These are phyloP conservation scores for Ogataea paradorogensis DNA, from an alignment of 805 yeast species.

Conservation along the genomic window DNA sequence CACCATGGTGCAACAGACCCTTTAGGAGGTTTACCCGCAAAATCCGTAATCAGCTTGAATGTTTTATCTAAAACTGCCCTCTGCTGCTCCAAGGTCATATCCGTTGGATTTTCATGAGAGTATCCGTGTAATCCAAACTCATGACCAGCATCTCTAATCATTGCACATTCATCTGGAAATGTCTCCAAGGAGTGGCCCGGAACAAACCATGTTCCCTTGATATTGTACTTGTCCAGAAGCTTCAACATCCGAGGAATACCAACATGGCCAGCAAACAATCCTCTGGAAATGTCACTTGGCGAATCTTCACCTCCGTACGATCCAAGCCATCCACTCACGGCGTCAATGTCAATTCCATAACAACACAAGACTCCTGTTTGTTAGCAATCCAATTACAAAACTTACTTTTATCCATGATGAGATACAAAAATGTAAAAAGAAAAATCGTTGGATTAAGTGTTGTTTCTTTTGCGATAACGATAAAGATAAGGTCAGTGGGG, in stretches of 20 bases:
- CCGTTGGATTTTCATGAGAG: slow-evolving; percentile 37
- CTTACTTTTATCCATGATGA: slow-evolving; percentile 6
- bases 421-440: not conserved
- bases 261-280: slow-evolving; percentile 37
- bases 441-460: no score
- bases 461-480: not conserved
- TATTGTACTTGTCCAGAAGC: slow-evolving; percentile 33
- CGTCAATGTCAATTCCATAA: slow-evolving; percentile 39
- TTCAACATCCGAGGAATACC: slow-evolving; percentile 36
- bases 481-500: not conserved
- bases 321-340: slow-evolving; percentile 39
- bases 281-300: slow-evolving; percentile 36
- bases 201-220: slow-evolving; percentile 38
- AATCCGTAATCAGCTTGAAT: slow-evolving; percentile 32
- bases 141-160: slow-evolving; percentile 35
- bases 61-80: slow-evolving; percentile 35
- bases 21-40: slow-evolving; percentile 35
- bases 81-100: slow-evolving; percentile 36
- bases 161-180: slow-evolving; percentile 36
- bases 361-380: slow-evolving; percentile 32
- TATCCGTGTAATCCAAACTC: slow-evolving; percentile 39
- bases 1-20: slow-evolving; percentile 40
- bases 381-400: not conserved
- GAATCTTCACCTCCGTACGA: slow-evolving; percentile 39
- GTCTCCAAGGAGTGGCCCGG: slow-evolving; percentile 40